Base-by-base conservation (phyloP, 2,329 filamentous ascomycete genomes). In the Gnomoniopsis smithogilvyi region DNA sequence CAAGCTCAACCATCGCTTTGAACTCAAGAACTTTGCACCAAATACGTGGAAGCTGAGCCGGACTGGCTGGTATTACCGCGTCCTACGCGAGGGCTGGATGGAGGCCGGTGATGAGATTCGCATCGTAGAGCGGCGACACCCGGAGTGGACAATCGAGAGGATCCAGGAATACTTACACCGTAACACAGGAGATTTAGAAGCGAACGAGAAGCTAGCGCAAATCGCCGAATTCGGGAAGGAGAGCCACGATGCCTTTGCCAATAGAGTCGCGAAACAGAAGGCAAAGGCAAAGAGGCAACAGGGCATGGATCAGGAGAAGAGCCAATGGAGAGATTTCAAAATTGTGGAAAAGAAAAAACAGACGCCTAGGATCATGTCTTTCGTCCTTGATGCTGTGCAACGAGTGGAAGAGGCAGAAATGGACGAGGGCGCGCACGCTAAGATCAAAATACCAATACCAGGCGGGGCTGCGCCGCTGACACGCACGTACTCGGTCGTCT, bases 1-100 rank as follows among this genome's bases (percentile, higher is more conserved):
- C 73, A 89, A 89, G 67, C 77, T 89, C 10, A 89, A 89, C 67
- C 85, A 88, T 65, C 83, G 86, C 1, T 89, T 89, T 68, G 77
- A 80, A 36, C 72, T 87, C 11, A 83, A 83, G 65, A 81, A 85
- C 61, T 87, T 89, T 69, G 82, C 85, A 3, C 80, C 80, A 0
- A 74, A 77, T 21, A 82, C 83, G 0, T 86, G 82, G 70, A 76
- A 78, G 62, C 74, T 74, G 2, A 81, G 81, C 59, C 79, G 85
- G 1, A 88, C 85, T 0, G 86, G 86, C 0, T 89, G 85, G 86
- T 83, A 88, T 67, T 88, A 88, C 64, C 80, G 85, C 2, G 81
- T 89, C 1, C 67, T 88, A 17, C 72, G 74, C 2, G 77, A 81
- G 34, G 86, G 87, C 0, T 72, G 67, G 0, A 78, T 89, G 46